Evolutionary conservation across 2,329 filamentous ascomycete species (phyloP).

Genomic region (Mariannaea elegans): DNA sequence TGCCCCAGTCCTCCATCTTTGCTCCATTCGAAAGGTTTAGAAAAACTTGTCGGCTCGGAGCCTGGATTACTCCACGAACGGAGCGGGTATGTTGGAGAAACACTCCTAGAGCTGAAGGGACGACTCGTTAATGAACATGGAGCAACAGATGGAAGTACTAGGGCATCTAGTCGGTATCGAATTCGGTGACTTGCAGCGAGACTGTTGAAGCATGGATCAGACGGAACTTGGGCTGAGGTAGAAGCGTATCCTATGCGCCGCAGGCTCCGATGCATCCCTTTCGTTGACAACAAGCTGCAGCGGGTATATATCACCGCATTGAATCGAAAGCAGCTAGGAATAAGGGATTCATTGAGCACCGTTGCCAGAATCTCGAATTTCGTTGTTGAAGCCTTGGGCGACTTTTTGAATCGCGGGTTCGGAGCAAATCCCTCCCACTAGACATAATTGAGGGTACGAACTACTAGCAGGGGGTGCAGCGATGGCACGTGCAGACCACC

Average conservation of each 20-base stretch:
- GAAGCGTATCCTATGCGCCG: slow-evolving; percentile 28
- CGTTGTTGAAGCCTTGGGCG: neutral
- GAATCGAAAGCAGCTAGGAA: slow-evolving; percentile 8
- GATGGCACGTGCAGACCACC: slow-evolving; percentile 32
- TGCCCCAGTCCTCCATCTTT: slow-evolving; percentile 32
- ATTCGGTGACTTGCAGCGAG: slow-evolving; percentile 12
- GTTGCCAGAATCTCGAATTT: neutral
- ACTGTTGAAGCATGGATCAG: slow-evolving; percentile 18
- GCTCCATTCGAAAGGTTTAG: slow-evolving; percentile 26
- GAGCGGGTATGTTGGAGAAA: slow-evolving; percentile 4
- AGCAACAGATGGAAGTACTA: slow-evolving; percentile 21
- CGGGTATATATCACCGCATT: slow-evolving; percentile 37
- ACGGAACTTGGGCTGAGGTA: slow-evolving; percentile 26
- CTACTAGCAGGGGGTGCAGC: slow-evolving; percentile 10
- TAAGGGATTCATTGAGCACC: slow-evolving; percentile 14
- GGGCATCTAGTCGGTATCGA: slow-evolving; percentile 21
- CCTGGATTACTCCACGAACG: slow-evolving; percentile 14
- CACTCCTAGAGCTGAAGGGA: slow-evolving; percentile 16
- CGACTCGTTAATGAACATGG: slow-evolving; percentile 5
- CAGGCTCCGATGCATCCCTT: slow-evolving; percentile 44
- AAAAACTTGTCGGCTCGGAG: neutral
- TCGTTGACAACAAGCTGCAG: slow-evolving; percentile 29
- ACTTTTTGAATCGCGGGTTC: slow-evolving; percentile 28
- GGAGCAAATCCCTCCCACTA: slow-evolving; percentile 6
- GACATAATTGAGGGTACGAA: slow-evolving; percentile 1